Evolutionary conservation across 176 grass and related monocot genomes (phyloP), one percentile per base, ranked within the genome.

Genomic region (Musa schizocarpa): DNA sequence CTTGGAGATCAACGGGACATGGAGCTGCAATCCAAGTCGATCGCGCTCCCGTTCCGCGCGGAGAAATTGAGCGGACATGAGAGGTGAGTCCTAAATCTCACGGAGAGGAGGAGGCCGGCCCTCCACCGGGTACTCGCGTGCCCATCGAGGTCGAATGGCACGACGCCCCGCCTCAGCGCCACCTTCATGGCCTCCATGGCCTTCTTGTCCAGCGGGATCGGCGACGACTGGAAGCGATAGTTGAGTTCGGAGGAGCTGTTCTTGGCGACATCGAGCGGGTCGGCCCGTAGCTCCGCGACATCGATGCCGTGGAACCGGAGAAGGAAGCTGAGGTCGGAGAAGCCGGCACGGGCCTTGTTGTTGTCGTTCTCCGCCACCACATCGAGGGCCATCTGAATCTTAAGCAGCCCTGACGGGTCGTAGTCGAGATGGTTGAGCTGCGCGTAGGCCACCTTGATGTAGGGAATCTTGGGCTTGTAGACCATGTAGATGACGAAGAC

Each of bases 131-230:
- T 87, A 57, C 63, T 52, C 13, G 84, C 82, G 62, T 81, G 72
- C 69, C 92, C 92, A 0, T 48, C 71, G 57, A 96, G 50, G 22
- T 9, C 1, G 75, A 96, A 96, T 23, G 89, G 84, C 73, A 96
- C 85, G 17, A 83, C 56, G 21, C 74, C 82, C 17, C 29, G 58
- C 16, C 81, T 67, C 9, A 96, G 74, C 54, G 89, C 84, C 9
- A 48, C 8, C 77, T 96, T 86, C 86, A 96, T 73, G 53, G 79
- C 78, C 2, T 23, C 74, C 71, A 84, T 81, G 0, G 72, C 71
- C 9, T 29, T 7, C 63, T 19, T 17, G 55, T 85, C 89, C 0
- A 96, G 80, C 53, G 86, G 84, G 11, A 81, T 71, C 0, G 82
- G 71, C 8, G n/a, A 56, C 1, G 86, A 81, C 0, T 81, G 71